Evolutionary conservation across 73 alveolate species (phyloP), one percentile per base, ranked within the genome.

Genomic region (Diophrys appendiculata): DNA sequence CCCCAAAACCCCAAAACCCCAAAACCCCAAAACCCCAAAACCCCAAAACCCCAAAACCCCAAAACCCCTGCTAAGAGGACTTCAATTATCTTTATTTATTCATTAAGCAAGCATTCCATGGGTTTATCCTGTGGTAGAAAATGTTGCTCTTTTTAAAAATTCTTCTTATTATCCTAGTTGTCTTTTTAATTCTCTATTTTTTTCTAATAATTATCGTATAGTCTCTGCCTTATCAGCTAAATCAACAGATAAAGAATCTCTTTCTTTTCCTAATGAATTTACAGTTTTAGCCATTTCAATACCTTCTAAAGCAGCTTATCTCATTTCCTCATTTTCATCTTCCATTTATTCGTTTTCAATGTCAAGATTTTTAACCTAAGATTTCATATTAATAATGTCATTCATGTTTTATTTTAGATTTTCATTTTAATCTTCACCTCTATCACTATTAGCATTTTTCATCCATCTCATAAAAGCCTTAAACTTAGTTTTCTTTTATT

Each of bases 241-340:
- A 78, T 86, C 93, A 0, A 86, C 93, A 56, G 86, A 68, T 30
- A 86, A 65, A 23, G 65, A 65, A 33, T 86, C 93, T 54, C 93
- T 80, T 32, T 86, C 93, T 24, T 31, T 60, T 0, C 72, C 65
- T 29, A 86, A 67, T 0, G 73, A 54, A 68, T 86, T 31, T 1
- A 81, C 88, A 65, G 69, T 78, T 60, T 81, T 84, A 23, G 93
- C 93, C 32, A 86, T 86, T 26, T 84, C 93, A 30, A 80, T 64
- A 0, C 93, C 93, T 28, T 86, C 93, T 1, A 86, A 33, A 5
- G 93, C 85, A 80, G 77, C 74, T 35, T 80, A 72, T 31, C 93
- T 80, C 33, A 86, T 72, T 29, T 86, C 93, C 52, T 72, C 84
- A 55, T 86, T 86, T 33, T 86, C 90, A 23, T 81, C 80, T 2